Percentiles rank a stretch among this genome's conserved stretches.
These are phyloP conservation scores for Penicillium sp. DNA, from an alignment of 2,329 filamentous ascomycete genomes.

Conservation along the genomic window DNA sequence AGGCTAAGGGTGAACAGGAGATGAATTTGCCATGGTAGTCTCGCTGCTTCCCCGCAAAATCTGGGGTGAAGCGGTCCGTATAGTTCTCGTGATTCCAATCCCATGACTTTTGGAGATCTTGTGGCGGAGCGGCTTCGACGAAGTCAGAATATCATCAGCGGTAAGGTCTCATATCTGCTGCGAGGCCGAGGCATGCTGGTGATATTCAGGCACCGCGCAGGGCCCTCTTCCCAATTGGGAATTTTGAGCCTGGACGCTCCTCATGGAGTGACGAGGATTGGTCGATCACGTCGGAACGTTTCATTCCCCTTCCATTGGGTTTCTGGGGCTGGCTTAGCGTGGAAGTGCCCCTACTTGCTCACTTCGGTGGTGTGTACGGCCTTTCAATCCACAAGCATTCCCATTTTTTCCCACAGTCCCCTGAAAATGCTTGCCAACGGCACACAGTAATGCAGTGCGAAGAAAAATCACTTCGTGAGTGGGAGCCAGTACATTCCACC, in stretches of 20 bases:
- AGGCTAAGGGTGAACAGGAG: neutral
- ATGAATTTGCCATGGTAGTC: too few relatives aligned
- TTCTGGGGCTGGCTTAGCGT: neutral
- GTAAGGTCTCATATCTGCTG: neutral
- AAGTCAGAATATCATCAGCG: neutral
- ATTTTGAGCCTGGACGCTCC: constrained; percentile 8
- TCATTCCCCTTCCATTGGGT: neutral
- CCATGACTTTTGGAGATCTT: neutral
- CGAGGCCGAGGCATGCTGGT: neutral
- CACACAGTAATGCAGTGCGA: too few relatives aligned
- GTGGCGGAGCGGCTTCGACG: neutral
- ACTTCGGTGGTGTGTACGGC: too few relatives aligned
- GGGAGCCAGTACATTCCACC: too few relatives aligned
- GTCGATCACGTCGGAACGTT: neutral
- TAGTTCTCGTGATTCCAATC: neutral
- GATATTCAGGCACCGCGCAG: constrained; percentile 17
- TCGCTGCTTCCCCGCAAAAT: constrained; percentile 4
- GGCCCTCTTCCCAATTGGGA: constrained; percentile 8
- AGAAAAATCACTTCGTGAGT: too few relatives aligned
- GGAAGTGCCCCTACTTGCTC: too few relatives aligned
- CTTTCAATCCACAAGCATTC: too few relatives aligned
- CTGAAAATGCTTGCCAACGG: too few relatives aligned
- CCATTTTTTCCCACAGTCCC: too few relatives aligned
- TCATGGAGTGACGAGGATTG: neutral
- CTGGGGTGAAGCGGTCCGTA: constrained; percentile 9